phyloP scores from a whole-genome alignment of 2,329 filamentous ascomycete species.

The Pyricularia pennisetigena region DNA sequence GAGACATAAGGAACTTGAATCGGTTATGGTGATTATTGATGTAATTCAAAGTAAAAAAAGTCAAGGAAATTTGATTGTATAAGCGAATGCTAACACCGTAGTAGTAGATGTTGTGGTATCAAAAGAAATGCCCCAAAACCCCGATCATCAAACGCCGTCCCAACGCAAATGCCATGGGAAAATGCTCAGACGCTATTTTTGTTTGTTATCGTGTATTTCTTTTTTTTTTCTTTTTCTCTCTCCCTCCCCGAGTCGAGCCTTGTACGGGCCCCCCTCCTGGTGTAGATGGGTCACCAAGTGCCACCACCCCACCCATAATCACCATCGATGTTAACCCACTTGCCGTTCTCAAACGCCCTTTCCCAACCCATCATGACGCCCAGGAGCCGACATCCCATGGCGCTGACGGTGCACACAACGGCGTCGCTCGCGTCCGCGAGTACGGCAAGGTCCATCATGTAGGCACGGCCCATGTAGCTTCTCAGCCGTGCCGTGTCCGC shows the following conservation, averaged over 20 bases:
- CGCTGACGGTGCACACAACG: conserved; percentile 68
- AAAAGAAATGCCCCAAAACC: background rate
- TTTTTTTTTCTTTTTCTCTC: background rate
- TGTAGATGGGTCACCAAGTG: background rate
- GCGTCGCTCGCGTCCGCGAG: conserved; percentile 57
- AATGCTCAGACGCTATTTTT: background rate
- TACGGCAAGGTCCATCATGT: conserved; percentile 71
- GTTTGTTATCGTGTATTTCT: background rate
- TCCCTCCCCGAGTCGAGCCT: background rate
- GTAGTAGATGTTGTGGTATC: background rate
- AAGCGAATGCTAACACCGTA: background rate
- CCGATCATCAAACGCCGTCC: conserved; percentile 1
- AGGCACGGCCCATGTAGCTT: conserved; percentile 68
- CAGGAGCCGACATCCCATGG: conserved; percentile 61
- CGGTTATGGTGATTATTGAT: background rate
- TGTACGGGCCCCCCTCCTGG: background rate
- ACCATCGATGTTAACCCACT: conserved; percentile 76
- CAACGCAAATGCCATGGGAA: background rate
- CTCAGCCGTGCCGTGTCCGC: conserved; percentile 55
- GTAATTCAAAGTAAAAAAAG: background rate
- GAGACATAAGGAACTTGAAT: background rate
- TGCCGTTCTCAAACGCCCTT: conserved; percentile 43
- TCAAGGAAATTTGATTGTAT: background rate
- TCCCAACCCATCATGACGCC: conserved; percentile 88
- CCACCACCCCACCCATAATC: conserved; percentile 50